A percentile compares a stretch with the other conserved stretches of the same genome.
Evolutionary conservation across 805 yeast species (phyloP).

Genomic region (Metschnikowia dekortorum): DNA sequence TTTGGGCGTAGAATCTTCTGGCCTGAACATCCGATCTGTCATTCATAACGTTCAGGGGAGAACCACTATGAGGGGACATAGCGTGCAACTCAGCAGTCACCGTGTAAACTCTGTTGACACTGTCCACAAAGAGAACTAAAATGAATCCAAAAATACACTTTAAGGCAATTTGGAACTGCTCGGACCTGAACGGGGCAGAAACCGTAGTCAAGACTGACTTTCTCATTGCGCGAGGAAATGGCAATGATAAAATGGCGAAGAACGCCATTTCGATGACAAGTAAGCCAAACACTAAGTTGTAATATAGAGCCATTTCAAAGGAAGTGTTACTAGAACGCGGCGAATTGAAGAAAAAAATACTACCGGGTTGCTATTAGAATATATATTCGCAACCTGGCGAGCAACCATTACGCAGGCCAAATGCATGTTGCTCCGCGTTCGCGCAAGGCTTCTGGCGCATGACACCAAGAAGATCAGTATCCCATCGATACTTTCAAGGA

Average conservation of each 20-base stretch:
- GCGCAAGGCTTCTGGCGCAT: not conserved
- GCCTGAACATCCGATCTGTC: constrained; percentile 85
- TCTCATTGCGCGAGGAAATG: constrained; percentile 74
- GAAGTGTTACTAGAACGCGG: not conserved
- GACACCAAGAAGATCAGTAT: constrained; percentile 2
- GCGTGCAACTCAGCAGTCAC: constrained; percentile 59
- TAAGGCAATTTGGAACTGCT: constrained; percentile 69
- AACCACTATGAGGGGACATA: constrained; percentile 17
- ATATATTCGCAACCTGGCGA: constrained; percentile 4
- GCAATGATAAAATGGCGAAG: constrained; percentile 77
- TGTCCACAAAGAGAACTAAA: constrained; percentile 76
- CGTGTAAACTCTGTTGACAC: constrained; percentile 75
- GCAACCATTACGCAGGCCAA: constrained; percentile 3
- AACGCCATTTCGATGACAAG: constrained; percentile 72
- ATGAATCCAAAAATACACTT: constrained; percentile 83
- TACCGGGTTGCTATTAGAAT: not conserved
- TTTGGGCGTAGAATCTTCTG: constrained; percentile 89
- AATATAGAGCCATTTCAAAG: constrained; percentile 38
- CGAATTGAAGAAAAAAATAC: not conserved
- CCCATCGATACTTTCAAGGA: constrained; percentile 48
- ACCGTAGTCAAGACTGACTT: constrained; percentile 60
- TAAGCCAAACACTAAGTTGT: constrained; percentile 61
- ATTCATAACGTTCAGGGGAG: constrained; percentile 24
- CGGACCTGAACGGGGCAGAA: constrained; percentile 64
- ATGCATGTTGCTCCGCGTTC: not conserved